Percentiles rank a stretch among this genome's conserved stretches.
Evolutionary conservation across 257 asterid genomes (phyloP).

Genomic region (Scutellaria minor): DNA sequence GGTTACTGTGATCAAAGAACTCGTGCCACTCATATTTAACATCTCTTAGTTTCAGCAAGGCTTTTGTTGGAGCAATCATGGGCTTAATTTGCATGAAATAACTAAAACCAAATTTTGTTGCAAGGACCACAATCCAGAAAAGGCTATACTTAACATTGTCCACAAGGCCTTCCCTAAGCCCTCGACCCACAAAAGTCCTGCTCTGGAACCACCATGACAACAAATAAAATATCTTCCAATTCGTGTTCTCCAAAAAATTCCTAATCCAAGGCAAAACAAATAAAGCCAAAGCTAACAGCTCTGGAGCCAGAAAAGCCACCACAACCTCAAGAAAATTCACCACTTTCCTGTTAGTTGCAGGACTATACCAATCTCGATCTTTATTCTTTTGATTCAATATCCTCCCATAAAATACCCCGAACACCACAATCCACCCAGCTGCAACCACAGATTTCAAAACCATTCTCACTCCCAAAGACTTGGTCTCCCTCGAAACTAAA

Average conservation of each 20-base stretch:
- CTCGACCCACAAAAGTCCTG: constrained; percentile 92
- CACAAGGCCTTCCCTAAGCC: constrained; percentile 93
- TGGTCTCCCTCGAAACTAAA: constrained; percentile 90
- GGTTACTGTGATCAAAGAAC: constrained; percentile 72
- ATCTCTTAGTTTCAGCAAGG: constrained; percentile 55
- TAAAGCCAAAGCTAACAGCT: constrained; percentile 73
- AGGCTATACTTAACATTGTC: constrained; percentile 84
- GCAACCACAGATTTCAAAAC: constrained; percentile 76
- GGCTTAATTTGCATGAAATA: constrained; percentile 98
- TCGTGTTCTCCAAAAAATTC: constrained; percentile 85
- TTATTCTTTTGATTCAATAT: constrained; percentile 69
- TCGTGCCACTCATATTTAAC: constrained; percentile 85
- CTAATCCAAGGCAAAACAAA: constrained; percentile 90
- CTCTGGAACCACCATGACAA: constrained; percentile 98
- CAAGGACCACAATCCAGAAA: constrained; percentile 89
- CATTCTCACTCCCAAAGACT: constrained; percentile 81
- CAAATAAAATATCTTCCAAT: constrained; percentile 87
- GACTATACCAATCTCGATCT: constrained; percentile 59
- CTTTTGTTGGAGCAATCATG: constrained; percentile 82
- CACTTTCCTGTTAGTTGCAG: constrained; percentile 51
- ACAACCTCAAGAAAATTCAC: constrained; percentile 75
- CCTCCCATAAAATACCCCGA: constrained; percentile 77
- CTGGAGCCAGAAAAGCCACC: constrained; percentile 78
- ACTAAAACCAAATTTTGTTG: constrained; percentile 83
- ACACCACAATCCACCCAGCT: constrained; percentile 84